A percentile compares a stretch with the other conserved stretches of the same genome.
Conservation (phyloP, 2,329 filamentous ascomycete species). For the Periglandula ipomoeae region DNA sequence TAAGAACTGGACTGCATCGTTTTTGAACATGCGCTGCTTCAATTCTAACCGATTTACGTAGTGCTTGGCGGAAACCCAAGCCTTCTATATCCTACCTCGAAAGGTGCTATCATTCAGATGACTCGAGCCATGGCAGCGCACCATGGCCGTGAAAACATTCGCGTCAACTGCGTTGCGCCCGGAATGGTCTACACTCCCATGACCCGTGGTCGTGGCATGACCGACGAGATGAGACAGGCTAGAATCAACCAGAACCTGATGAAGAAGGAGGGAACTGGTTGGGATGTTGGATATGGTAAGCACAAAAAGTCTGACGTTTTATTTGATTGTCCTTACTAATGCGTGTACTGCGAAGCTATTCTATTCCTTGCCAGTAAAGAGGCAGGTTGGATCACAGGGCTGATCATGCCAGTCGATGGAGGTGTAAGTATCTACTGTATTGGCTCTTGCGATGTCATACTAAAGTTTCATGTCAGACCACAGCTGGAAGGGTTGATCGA, state of each 20-base stretch:
- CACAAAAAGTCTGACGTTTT: too few species aligned
- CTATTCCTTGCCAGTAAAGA: constrained; percentile 30
- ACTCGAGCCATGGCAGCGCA: constrained; percentile 37
- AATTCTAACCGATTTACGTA: too few species aligned
- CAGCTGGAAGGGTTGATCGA: too few species aligned
- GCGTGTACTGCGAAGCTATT: constrained; percentile 28
- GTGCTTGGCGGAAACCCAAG: too few species aligned
- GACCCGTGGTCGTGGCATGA: constrained; percentile 28
- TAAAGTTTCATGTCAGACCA: too few species aligned
- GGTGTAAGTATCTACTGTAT: too few species aligned
- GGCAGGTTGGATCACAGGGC: constrained; percentile 34
- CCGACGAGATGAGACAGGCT: constrained; percentile 25
- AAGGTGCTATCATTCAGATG: constrained; percentile 42
- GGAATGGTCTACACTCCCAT: constrained; percentile 37
- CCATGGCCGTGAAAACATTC: not conserved
- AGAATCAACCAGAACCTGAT: constrained; percentile 29
- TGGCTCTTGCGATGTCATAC: too few species aligned
- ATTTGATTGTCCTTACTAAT: too few species aligned
- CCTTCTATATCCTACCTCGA: constrained; percentile 38
- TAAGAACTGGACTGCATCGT: too few species aligned
- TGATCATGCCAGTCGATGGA: constrained; percentile 30
- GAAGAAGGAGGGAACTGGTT: constrained; percentile 32
- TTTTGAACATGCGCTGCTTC: too few species aligned
- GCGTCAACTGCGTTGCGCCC: constrained; percentile 38
- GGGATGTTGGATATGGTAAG: too few species aligned